Conservation (phyloP, 805 yeast genomes). For the Starmerella sp. region DNA sequence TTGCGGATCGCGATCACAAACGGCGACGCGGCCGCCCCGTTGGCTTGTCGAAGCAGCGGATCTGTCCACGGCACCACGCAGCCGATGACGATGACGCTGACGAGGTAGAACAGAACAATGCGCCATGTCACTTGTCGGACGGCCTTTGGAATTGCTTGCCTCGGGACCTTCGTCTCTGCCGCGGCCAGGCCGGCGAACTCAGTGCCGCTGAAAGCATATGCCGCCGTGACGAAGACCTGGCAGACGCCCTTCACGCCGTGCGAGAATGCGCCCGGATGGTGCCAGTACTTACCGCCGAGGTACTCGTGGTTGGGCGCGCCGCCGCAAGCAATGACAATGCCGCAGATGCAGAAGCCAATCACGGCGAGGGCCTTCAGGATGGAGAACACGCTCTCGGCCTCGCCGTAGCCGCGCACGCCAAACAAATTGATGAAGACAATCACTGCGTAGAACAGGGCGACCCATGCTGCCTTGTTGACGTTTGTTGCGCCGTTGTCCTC, state of each 20-base stretch:
- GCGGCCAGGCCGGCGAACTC: slow-evolving; percentile 64
- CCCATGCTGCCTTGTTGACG: slow-evolving; percentile 48
- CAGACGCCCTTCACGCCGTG: slow-evolving; percentile 56
- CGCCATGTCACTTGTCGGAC: slow-evolving; percentile 74
- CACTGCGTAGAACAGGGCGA: slow-evolving; percentile 41
- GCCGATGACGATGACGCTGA: slow-evolving; percentile 44
- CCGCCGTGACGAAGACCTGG: slow-evolving; percentile 56
- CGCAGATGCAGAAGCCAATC: slow-evolving; percentile 49
- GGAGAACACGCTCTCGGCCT: slow-evolving; percentile 53
- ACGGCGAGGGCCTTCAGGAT: slow-evolving; percentile 48
- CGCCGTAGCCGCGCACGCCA: slow-evolving; percentile 53
- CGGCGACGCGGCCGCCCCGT: slow-evolving; percentile 44
- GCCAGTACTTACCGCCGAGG: slow-evolving; percentile 37
- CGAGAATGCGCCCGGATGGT: slow-evolving; percentile 47
- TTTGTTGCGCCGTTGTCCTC: slow-evolving; percentile 22
- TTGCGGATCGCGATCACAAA: slow-evolving; percentile 58
- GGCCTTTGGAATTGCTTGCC: slow-evolving; percentile 55
- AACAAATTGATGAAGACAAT: slow-evolving; percentile 40
- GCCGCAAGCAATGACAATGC: slow-evolving; percentile 42
- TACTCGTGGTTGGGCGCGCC: slow-evolving; percentile 41
- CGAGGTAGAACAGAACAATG: slow-evolving; percentile 56
- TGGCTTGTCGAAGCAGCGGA: slow-evolving; percentile 35
- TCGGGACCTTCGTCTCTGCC: slow-evolving; percentile 60
- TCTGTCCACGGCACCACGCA: slow-evolving; percentile 57
- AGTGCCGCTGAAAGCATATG: slow-evolving; percentile 60